phyloP scores from a whole-genome alignment of 2,329 filamentous ascomycete species.

The Gremmenia infestans region DNA sequence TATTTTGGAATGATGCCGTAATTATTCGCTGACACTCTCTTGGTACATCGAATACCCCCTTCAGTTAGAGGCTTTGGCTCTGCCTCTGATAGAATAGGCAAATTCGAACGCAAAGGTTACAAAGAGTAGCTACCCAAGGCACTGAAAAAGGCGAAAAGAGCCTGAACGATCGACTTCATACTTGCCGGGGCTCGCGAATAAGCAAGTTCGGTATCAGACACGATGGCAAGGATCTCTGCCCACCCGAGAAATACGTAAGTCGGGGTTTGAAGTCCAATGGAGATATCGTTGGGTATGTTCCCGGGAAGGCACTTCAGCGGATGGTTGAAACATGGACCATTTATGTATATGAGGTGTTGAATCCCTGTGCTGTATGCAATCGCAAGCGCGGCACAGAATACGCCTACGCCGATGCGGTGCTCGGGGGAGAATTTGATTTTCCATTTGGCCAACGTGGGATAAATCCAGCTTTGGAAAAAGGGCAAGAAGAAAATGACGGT shows the following conservation, averaged over 20 bases:
- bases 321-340: conserved; percentile 39
- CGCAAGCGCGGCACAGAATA: conserved; percentile 45
- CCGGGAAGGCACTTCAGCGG: conserved; percentile 32
- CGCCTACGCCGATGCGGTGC: conserved; percentile 54
- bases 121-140: conserved; percentile 25
- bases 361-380: conserved; percentile 52
- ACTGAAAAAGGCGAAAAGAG: conserved; percentile 39
- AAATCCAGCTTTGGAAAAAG: conserved; percentile 48
- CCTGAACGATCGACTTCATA: conserved; percentile 34
- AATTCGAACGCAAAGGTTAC: no score
- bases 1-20: no score
- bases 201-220: conserved; percentile 54
- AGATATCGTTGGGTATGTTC: conserved; percentile 35
- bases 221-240: conserved; percentile 44
- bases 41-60: no score
- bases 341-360: conserved; percentile 52
- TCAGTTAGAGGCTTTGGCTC: no score
- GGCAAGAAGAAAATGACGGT: conserved; percentile 51
- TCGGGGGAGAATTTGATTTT: conserved; percentile 53
- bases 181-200: conserved; percentile 53
- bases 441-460: conserved; percentile 47
- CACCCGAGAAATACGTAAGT: conserved; percentile 42
- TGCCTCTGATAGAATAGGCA: no score
- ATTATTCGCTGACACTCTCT: no score
- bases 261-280: conserved; percentile 43